Evolutionary conservation across 768 basidiomycete species (phyloP).

Genomic region (Filobasidium wieringae): DNA sequence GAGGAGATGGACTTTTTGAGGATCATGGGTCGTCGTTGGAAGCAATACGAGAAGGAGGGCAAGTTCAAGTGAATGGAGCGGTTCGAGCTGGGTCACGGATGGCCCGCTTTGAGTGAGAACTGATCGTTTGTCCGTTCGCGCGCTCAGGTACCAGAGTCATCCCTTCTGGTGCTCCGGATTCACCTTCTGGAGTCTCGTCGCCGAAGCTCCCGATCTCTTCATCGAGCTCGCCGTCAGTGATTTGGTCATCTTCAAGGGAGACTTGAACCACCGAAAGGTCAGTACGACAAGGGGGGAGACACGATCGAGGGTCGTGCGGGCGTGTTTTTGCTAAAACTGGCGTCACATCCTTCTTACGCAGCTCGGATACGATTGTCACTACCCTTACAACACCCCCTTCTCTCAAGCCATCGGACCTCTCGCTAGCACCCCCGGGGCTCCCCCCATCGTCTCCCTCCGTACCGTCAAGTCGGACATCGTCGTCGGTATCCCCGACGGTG

Average conservation of each 20-base stretch:
- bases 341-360: constrained; percentile 6
- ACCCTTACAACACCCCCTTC: constrained; percentile 58
- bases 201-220: constrained; percentile 50
- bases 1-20: constrained; percentile 68
- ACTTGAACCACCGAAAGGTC: constrained; percentile 81
- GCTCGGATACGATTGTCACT: constrained; percentile 40
- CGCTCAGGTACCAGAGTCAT: constrained; percentile 19
- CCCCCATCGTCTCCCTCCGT: constrained; percentile 69
- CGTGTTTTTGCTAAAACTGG: background rate
- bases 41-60: constrained; percentile 85
- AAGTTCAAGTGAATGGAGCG: constrained; percentile 63
- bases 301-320: no score
- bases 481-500: constrained; percentile 44
- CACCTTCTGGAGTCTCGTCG: constrained; percentile 50
- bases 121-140: background rate
- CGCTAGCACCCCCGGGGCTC: constrained; percentile 76
- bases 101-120: background rate
- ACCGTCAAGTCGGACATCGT: constrained; percentile 95
- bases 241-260: constrained; percentile 86
- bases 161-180: constrained; percentile 66
- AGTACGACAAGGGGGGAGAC: no score
- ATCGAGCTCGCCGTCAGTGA: constrained; percentile 79
- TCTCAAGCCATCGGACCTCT: constrained; percentile 83
- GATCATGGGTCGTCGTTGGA: constrained; percentile 74
- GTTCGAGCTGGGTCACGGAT: constrained; percentile 21